Percentiles rank a stretch among this genome's conserved stretches.
Evolutionary conservation across 257 asterid genomes (phyloP).

Genomic region (Agastache rugosa): DNA sequence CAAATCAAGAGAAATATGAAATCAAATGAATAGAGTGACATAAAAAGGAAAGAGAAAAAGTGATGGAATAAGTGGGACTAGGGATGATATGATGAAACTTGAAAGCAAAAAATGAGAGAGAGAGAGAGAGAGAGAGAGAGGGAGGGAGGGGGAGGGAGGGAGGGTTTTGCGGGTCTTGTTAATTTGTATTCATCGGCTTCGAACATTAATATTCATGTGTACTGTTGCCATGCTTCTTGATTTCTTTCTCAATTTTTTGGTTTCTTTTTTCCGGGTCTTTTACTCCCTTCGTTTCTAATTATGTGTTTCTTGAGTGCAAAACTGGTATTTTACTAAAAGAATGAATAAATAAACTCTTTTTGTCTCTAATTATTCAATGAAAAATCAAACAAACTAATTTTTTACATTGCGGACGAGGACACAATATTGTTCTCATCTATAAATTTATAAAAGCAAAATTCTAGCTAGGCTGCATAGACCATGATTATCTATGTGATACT

Average conservation of each 20-base stretch:
- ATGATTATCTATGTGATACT: no score
- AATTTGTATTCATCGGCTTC: constrained; percentile 4
- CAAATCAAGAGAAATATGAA: neutral
- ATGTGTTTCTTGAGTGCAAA: no score
- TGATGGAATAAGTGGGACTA: constrained; percentile 2
- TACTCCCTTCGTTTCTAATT: no score
- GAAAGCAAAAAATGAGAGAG: neutral
- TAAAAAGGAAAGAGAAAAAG: neutral
- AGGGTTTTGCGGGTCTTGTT: constrained; percentile 7
- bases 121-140: neutral
- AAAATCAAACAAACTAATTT: neutral
- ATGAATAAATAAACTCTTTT: no score
- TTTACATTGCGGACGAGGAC: neutral
- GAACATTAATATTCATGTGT: neutral
- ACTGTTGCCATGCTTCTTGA: neutral
- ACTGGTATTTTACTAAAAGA: no score
- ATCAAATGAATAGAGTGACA: neutral
- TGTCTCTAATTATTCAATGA: no score
- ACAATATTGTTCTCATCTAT: no score
- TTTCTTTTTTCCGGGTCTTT: neutral
- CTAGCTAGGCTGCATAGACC: no score
- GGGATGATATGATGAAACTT: neutral
- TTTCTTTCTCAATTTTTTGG: constrained; percentile 1
- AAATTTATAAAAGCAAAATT: no score
- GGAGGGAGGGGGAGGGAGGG: neutral